Evolutionary conservation across 2,329 filamentous ascomycete genomes (phyloP), one percentile per base, ranked within the genome.

Genomic region (Endothia cerciana): DNA sequence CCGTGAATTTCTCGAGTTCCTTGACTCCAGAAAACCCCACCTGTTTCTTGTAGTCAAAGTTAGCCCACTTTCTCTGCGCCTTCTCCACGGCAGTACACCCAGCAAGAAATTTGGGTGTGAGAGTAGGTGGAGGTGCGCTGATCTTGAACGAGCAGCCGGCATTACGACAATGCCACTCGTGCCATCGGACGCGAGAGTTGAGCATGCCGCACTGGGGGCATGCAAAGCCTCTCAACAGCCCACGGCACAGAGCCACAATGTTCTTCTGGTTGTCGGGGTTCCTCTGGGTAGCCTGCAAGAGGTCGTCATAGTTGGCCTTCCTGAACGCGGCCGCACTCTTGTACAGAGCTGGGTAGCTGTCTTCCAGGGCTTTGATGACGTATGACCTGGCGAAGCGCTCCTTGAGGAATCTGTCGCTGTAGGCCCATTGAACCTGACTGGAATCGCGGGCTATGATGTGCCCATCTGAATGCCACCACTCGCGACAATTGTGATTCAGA

Each of bases 141-240:
- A 51, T 41, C 17, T 11, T 22, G 33, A 64, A 64, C 13, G 41
- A 25, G 55, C 55, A 64, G 11, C 28, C n/a, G 0, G 30, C 22
- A 33, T 59, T 64, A 8, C 62, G 43, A 41, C 62, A 63, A 40
- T 51, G n/a, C 62, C 62, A 64, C 4, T 38, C 33, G 43, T 64
- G 62, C 19, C 49, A 64, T 4, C 38, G 30, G 1, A 64, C 5
- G 17, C 62, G 25, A 10, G 43, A 17, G 17, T 60, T 60, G 10
- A 47, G 22, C 25, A 64, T 36, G 15, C 62, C 62, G n/a, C 62
- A 64, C 10, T 36, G 10, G 0, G 62, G 62, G 28, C 62, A 64
- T 10, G 62, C 57, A 38, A 60, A 43, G 8, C 55, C 62, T 15
- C 8, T 25, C n/a, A 64, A 17, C 8, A 64, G 1, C 17, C 53